These are phyloP conservation scores for Aureobasidium vineae DNA, from an alignment of 2,329 filamentous ascomycete species.

Conservation along the genomic window DNA sequence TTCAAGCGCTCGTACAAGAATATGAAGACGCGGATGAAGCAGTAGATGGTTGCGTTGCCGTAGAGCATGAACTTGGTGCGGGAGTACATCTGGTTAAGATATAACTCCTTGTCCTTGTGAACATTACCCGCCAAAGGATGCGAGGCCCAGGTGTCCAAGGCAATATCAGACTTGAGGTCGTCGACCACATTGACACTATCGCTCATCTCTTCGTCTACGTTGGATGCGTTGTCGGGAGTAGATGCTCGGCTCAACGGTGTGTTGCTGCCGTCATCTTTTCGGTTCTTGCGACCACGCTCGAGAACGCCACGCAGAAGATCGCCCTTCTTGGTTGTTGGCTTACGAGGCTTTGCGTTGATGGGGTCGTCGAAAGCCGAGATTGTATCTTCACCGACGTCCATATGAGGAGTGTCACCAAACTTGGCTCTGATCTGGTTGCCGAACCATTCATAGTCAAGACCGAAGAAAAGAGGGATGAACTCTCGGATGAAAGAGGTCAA, in stretches of 20 bases:
- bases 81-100: constrained; percentile 74
- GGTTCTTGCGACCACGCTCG: constrained; percentile 68
- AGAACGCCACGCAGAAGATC: constrained; percentile 81
- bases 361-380: constrained; percentile 65
- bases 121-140: constrained; percentile 57
- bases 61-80: constrained; percentile 86
- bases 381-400: constrained; percentile 73
- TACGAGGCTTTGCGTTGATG: constrained; percentile 66
- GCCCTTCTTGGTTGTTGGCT: constrained; percentile 66
- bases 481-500: constrained; percentile 51
- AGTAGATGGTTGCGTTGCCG: constrained; percentile 85
- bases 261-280: constrained; percentile 72
- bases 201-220: constrained; percentile 70
- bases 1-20: constrained; percentile 82
- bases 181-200: constrained; percentile 42
- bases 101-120: constrained; percentile 63
- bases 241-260: constrained; percentile 80
- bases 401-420: constrained; percentile 50
- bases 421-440: constrained; percentile 61
- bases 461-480: constrained; percentile 53
- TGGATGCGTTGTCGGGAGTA: constrained; percentile 78
- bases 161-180: constrained; percentile 41
- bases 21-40: constrained; percentile 92
- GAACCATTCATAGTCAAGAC: constrained; percentile 54
- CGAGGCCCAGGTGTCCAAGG: constrained; percentile 63